Conservation (phyloP, 805 yeast species). For the Barnettozyma sp. region DNA sequence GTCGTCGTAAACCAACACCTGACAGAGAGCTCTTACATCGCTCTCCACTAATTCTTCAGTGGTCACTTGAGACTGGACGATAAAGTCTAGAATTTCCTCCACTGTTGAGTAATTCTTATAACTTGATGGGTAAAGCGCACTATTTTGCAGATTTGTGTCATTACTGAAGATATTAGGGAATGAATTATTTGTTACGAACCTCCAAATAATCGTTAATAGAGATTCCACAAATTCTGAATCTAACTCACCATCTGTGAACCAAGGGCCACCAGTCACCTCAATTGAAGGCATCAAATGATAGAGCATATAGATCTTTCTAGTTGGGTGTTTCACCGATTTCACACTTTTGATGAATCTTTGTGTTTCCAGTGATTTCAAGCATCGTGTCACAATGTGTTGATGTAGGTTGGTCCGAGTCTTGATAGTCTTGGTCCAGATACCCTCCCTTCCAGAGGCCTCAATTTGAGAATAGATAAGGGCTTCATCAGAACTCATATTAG, state of each 20-base stretch:
- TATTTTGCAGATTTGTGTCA: constrained; percentile 20
- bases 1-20: constrained; percentile 82
- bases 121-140: constrained; percentile 45
- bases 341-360: constrained; percentile 83
- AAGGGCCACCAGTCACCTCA: constrained; percentile 97
- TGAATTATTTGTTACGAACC: constrained; percentile 69
- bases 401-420: constrained; percentile 84
- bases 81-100: constrained; percentile 70
- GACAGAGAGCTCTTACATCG: constrained; percentile 79
- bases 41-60: constrained; percentile 67
- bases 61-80: constrained; percentile 64
- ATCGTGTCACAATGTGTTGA: constrained; percentile 82
- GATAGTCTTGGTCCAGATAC: constrained; percentile 91
- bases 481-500: constrained; percentile 80
- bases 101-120: constrained; percentile 62
- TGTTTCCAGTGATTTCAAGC: constrained; percentile 71
- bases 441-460: constrained; percentile 90
- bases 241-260: constrained; percentile 95
- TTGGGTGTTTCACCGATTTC: constrained; percentile 87
- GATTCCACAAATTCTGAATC: constrained; percentile 91
- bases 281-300: constrained; percentile 89
- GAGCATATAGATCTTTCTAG: constrained; percentile 93
- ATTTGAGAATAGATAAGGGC: constrained; percentile 86
- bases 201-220: constrained; percentile 78
- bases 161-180: constrained; percentile 62